These are phyloP conservation scores for Exophiala sp. DNA, from an alignment of 2,329 filamentous ascomycete species.

Conservation along the genomic window DNA sequence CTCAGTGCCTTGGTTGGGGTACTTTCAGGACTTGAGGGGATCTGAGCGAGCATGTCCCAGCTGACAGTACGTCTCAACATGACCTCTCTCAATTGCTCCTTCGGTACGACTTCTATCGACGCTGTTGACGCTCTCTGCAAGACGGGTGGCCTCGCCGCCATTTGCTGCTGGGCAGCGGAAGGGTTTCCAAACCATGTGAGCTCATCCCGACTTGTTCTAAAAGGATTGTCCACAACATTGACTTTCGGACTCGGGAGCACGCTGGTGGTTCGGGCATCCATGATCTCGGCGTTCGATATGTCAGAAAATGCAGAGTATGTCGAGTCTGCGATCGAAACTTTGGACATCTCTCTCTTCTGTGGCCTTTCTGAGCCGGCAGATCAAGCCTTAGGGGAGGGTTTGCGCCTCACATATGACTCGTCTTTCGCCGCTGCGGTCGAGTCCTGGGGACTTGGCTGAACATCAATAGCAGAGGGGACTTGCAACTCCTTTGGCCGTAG, in stretches of 20 bases:
- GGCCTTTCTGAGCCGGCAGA: slow-evolving; percentile 14
- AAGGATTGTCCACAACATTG: slow-evolving; percentile 27
- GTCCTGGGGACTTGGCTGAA: neutral
- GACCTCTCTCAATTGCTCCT: slow-evolving; percentile 25
- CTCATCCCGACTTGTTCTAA: slow-evolving; percentile 16
- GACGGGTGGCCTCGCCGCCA: slow-evolving; percentile 18
- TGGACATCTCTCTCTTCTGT: slow-evolving; percentile 27
- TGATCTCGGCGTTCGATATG: slow-evolving; percentile 30
- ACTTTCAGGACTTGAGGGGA: slow-evolving; percentile 18
- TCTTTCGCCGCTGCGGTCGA: neutral
- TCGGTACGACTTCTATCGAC: slow-evolving; percentile 30
- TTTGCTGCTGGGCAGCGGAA: slow-evolving; percentile 10
- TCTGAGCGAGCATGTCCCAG: slow-evolving; percentile 25
- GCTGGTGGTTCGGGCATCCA: slow-evolving; percentile 26
- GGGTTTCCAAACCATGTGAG: slow-evolving; percentile 19
- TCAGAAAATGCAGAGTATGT: slow-evolving; percentile 25
- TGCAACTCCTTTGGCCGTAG: neutral
- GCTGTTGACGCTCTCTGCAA: slow-evolving; percentile 28
- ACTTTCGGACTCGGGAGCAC: slow-evolving; percentile 28
- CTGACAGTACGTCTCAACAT: slow-evolving; percentile 21
- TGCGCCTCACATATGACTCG: slow-evolving; percentile 9
- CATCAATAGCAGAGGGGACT: no score
- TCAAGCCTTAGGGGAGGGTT: slow-evolving; percentile 24
- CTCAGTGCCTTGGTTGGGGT: slow-evolving; percentile 25
- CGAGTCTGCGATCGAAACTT: slow-evolving; percentile 28